phyloP scores from a whole-genome alignment of 192 early-diverging fungal species.

The Backusella mclennaniae region DNA sequence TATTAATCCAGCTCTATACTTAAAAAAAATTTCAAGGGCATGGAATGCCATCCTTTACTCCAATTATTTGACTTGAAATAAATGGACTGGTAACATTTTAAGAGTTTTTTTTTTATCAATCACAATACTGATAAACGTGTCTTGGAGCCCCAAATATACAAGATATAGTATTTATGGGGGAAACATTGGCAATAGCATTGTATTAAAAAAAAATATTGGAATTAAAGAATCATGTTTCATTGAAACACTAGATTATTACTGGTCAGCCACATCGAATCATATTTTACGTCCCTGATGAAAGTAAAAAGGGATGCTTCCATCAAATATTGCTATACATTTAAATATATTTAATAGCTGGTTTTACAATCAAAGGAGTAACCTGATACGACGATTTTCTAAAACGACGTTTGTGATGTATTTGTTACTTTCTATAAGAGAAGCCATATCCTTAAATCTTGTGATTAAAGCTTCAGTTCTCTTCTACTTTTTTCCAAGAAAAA shows the following conservation, averaged over 20 bases:
- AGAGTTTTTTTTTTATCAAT: too few relatives aligned
- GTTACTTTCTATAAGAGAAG: not conserved
- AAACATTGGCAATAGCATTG: too few relatives aligned
- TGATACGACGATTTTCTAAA: too few relatives aligned
- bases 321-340: too few relatives aligned
- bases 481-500: not conserved
- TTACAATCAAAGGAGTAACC: too few relatives aligned
- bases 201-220: not conserved
- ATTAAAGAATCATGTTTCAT: not conserved
- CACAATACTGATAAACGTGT: not conserved
- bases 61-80: not conserved
- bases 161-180: too few relatives aligned
- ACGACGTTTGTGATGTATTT: not conserved
- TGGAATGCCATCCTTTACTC: too few relatives aligned
- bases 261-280: not conserved
- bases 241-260: not conserved
- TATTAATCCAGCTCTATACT: not conserved
- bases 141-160: not conserved
- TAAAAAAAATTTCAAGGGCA: not conserved
- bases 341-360: too few relatives aligned
- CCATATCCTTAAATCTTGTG: not conserved
- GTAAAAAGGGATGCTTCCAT: too few relatives aligned
- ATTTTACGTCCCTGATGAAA: not conserved
- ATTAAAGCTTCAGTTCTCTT: not conserved
- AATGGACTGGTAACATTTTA: not conserved